phyloP scores from a whole-genome alignment of 768 basidiomycete species.

The Macrolepiota albuminosa region DNA sequence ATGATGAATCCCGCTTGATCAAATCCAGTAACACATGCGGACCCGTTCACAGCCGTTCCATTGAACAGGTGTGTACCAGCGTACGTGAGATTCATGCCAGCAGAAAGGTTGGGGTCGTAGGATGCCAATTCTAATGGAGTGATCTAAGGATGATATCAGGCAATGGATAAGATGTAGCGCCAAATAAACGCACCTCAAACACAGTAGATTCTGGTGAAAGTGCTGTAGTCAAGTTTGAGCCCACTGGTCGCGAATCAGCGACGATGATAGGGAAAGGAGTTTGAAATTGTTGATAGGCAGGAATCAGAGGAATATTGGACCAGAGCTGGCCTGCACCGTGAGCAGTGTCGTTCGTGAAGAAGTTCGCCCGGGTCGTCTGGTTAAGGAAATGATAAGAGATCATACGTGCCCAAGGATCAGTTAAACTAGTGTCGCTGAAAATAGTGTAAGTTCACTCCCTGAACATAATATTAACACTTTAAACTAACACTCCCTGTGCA shows the following conservation, averaged over 20 bases:
- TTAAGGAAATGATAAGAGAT: conserved; percentile 73
- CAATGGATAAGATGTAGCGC: background rate
- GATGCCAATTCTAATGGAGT: conserved; percentile 68
- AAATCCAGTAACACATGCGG: conserved; percentile 67
- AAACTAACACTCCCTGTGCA: conserved; percentile 44
- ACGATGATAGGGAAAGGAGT: conserved; percentile 69
- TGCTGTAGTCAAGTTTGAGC: conserved; percentile 35
- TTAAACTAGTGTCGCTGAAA: conserved; percentile 55
- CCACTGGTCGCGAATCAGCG: conserved; percentile 47
- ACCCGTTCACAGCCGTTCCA: conserved; percentile 48
- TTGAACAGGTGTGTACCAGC: conserved; percentile 62
- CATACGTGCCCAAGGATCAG: conserved; percentile 61
- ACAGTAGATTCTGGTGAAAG: conserved; percentile 42
- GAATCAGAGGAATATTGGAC: conserved; percentile 49
- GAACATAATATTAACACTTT: background rate
- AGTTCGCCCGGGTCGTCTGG: conserved; percentile 52
- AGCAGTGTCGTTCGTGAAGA: conserved; percentile 51
- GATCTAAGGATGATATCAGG: conserved; percentile 31
- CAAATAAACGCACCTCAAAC: conserved; percentile 45
- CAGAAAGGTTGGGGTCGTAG: conserved; percentile 67
- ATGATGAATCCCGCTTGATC: conserved; percentile 73
- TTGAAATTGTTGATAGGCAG: conserved; percentile 42
- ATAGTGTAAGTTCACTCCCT: background rate
- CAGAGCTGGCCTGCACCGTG: conserved; percentile 76
- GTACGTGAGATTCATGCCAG: conserved; percentile 59